Conservation (phyloP, 805 yeast species). For the Starmera caribaea region DNA sequence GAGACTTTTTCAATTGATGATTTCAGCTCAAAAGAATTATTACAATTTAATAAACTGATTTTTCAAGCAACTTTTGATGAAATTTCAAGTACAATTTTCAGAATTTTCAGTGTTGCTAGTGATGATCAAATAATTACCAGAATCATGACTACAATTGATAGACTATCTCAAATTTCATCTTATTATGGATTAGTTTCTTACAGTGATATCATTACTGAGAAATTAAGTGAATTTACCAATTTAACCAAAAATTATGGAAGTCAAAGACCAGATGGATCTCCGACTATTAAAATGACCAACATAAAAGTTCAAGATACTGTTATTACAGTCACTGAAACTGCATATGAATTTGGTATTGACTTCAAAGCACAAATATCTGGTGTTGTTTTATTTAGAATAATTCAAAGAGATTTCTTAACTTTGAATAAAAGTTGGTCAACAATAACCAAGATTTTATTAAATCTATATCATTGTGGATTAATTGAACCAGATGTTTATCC, state of each 20-base stretch:
- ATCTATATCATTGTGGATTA: slow-evolving; percentile 63
- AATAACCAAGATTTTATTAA: slow-evolving; percentile 48
- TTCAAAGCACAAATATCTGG: slow-evolving; percentile 87
- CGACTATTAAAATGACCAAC: slow-evolving; percentile 4
- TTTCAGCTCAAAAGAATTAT: slow-evolving; percentile 17
- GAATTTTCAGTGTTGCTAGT: slow-evolving; percentile 76
- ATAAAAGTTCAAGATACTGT: slow-evolving; percentile 17
- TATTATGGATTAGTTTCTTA: slow-evolving; percentile 45
- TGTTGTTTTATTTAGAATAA: slow-evolving; percentile 73
- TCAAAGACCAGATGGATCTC: slow-evolving; percentile 2
- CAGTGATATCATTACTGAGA: slow-evolving; percentile 57
- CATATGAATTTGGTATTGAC: slow-evolving; percentile 81
- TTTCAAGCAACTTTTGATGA: slow-evolving; percentile 56
- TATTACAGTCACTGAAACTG: slow-evolving; percentile 68
- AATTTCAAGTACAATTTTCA: slow-evolving; percentile 62
- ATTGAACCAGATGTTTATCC: slow-evolving; percentile 55
- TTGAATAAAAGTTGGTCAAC: slow-evolving; percentile 45
- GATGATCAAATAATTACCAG: slow-evolving; percentile 86
- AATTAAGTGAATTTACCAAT: slow-evolving; percentile 60
- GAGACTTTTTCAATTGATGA: slow-evolving; percentile 13
- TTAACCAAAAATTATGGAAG: slow-evolving; percentile 30
- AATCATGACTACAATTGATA: slow-evolving; percentile 82
- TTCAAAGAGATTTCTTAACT: slow-evolving; percentile 45
- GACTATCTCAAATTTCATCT: slow-evolving; percentile 69
- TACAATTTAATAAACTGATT: slow-evolving; percentile 63